Evolutionary conservation across 192 early-diverging fungal species (phyloP).

Genomic region (Rhizophlyctis rosea): DNA sequence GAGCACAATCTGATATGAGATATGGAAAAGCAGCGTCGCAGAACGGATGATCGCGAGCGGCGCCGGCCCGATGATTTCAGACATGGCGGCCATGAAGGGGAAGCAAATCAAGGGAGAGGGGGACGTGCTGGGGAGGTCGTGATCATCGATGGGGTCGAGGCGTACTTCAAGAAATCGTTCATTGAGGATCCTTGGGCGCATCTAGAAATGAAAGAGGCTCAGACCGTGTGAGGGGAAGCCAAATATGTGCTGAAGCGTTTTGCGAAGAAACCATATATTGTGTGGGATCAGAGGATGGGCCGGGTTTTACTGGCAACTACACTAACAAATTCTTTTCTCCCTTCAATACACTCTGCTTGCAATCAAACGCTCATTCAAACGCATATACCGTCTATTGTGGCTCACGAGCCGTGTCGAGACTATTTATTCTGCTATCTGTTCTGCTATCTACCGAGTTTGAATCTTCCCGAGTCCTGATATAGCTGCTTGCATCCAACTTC

Average conservation of each 20-base stretch:
- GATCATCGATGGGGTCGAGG: constrained; percentile 20
- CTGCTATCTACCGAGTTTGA: no score
- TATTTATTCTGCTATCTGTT: no score
- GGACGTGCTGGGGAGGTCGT: constrained; percentile 6
- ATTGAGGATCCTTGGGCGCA: constrained; percentile 28
- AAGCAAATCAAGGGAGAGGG: constrained; percentile 1
- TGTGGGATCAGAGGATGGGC: no score
- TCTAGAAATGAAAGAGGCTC: constrained; percentile 14
- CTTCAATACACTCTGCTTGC: no score
- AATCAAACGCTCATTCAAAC: no score
- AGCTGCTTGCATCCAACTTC: constrained; percentile 33
- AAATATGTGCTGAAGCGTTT: background rate
- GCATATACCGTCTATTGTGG: no score
- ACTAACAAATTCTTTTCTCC: no score
- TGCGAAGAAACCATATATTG: no score
- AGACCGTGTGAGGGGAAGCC: constrained; percentile 11
- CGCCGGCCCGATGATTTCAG: background rate
- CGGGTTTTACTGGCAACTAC: no score
- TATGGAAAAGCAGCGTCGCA: constrained; percentile 3
- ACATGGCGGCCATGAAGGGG: constrained; percentile 2
- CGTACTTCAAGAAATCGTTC: constrained; percentile 28
- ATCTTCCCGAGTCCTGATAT: constrained; percentile 32
- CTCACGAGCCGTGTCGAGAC: no score
- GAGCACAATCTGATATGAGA: background rate
- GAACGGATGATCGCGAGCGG: constrained; percentile 10